phyloP scores from a whole-genome alignment of 1,284 basidiomycete genomes.

The Apiotrichum mycotoxinovorans region DNA sequence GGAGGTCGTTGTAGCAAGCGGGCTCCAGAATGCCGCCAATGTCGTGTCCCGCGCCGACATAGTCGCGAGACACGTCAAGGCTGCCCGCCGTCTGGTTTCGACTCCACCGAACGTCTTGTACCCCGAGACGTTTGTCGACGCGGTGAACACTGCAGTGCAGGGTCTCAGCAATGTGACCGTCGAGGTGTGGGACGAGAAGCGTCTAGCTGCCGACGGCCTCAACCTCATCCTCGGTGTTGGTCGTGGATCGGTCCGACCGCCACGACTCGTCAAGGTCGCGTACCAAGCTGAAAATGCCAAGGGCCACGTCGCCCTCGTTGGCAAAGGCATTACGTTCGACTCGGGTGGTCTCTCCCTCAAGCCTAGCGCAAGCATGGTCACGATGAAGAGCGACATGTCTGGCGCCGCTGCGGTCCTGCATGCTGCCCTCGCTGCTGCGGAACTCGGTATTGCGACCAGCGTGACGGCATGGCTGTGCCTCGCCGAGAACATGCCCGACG shows the following conservation, averaged over 20 bases:
- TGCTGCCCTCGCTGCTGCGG: slow-evolving; percentile 12
- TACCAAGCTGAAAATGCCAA: slow-evolving; percentile 9
- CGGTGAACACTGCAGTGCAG: too few relatives aligned
- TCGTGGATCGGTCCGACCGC: not conserved
- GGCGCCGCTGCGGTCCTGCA: slow-evolving; percentile 11
- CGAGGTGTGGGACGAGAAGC: slow-evolving; percentile 13
- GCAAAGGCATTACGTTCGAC: slow-evolving; percentile 18
- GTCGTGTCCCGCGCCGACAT: too few relatives aligned
- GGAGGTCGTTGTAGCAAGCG: too few relatives aligned
- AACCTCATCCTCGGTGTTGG: slow-evolving; percentile 5
- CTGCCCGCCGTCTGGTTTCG: too few relatives aligned
- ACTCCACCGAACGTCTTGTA: too few relatives aligned
- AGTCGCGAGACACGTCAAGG: too few relatives aligned
- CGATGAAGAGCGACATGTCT: slow-evolving; percentile 17
- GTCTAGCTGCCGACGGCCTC: slow-evolving; percentile 4
- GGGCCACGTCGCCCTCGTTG: slow-evolving; percentile 10
- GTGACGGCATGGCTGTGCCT: slow-evolving; percentile 15
- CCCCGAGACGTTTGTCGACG: too few relatives aligned
- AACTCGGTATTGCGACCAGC: slow-evolving; percentile 7
- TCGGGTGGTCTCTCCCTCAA: slow-evolving; percentile 10
- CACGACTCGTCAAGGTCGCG: slow-evolving; percentile 13
- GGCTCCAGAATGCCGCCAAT: too few relatives aligned
- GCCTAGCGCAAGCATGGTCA: slow-evolving; percentile 1
- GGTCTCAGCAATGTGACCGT: not conserved
- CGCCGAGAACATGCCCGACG: slow-evolving; percentile 13